These are phyloP conservation scores for Colletotrichum sp. DNA, from an alignment of 2,329 filamentous ascomycete genomes.

Conservation along the genomic window DNA sequence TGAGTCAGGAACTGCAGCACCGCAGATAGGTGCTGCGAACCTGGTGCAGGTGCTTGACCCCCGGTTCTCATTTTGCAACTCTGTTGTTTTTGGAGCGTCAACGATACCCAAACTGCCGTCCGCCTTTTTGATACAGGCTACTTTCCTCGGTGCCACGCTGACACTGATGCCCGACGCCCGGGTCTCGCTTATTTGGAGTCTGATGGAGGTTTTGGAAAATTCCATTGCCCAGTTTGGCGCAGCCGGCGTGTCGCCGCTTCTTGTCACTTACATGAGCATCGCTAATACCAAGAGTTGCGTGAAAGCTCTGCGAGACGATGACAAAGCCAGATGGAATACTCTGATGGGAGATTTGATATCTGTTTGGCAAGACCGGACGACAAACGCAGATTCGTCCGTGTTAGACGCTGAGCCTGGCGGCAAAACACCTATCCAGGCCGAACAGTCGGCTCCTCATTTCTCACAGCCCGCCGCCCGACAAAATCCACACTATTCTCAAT, in stretches of 20 bases:
- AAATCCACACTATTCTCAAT: background rate
- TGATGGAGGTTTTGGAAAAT: conserved; percentile 39
- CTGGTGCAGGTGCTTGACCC: conserved; percentile 37
- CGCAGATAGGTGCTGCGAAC: conserved; percentile 27
- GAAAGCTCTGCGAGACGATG: conserved; percentile 36
- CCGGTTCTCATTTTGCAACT: conserved; percentile 43
- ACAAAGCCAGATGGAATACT: conserved; percentile 35
- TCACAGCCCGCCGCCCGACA: conserved; percentile 1
- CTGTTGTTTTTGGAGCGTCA: conserved; percentile 37
- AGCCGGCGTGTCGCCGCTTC: conserved; percentile 37
- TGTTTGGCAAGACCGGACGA: conserved; percentile 27
- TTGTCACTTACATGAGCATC: conserved; percentile 39
- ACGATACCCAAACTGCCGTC: conserved; percentile 37
- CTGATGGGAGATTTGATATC: conserved; percentile 29
- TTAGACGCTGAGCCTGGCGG: conserved; percentile 26
- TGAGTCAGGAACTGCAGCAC: conserved; percentile 24
- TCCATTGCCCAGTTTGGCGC: conserved; percentile 33
- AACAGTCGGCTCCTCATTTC: background rate
- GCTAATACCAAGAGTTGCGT: conserved; percentile 36
- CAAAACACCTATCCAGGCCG: conserved; percentile 4
- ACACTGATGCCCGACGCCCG: conserved; percentile 35
- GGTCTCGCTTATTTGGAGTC: conserved; percentile 38
- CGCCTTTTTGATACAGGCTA: conserved; percentile 40
- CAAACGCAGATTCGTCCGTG: conserved; percentile 2
- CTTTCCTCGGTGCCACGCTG: conserved; percentile 42